These are phyloP conservation scores for Collybia nuda DNA, from an alignment of 768 basidiomycete genomes.

Conservation along the genomic window DNA sequence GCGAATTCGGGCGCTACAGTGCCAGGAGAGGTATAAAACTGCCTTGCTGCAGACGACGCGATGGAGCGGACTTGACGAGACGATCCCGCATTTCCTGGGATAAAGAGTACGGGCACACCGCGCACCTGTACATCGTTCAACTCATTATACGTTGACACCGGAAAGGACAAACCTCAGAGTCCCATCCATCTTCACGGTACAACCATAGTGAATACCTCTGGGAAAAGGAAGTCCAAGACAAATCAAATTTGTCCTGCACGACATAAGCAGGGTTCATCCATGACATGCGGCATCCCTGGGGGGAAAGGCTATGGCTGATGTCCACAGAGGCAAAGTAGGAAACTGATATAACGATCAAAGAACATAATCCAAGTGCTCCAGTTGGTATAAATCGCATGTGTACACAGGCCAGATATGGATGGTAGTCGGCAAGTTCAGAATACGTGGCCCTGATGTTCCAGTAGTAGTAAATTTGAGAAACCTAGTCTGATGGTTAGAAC, in stretches of 20 bases:
- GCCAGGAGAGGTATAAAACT: constrained; percentile 69
- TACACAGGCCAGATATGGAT: background rate
- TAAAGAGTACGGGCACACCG: constrained; percentile 89
- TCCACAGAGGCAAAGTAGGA: constrained; percentile 45
- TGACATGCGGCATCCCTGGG: constrained; percentile 95
- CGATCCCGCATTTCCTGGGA: constrained; percentile 96
- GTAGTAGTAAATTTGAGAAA: no score
- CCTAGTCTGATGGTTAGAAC: no score
- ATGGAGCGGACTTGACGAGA: constrained; percentile 93
- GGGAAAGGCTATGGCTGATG: constrained; percentile 57
- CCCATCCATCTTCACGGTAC: constrained; percentile 89
- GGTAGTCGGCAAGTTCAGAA: background rate
- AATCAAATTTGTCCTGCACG: constrained; percentile 64
- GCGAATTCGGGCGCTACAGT: constrained; percentile 52
- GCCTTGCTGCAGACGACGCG: constrained; percentile 85
- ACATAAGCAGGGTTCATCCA: constrained; percentile 94
- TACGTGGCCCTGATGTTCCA: background rate
- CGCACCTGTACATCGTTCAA: constrained; percentile 7
- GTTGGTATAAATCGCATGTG: constrained; percentile 25
- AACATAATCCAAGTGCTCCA: constrained; percentile 34
- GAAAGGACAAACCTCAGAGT: constrained; percentile 52
- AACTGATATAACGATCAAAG: constrained; percentile 29
- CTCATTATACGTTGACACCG: background rate
- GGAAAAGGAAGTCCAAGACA: constrained; percentile 69
- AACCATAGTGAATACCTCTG: constrained; percentile 82